These are phyloP conservation scores for Babesia bovis DNA, from an alignment of 169 alveolate species.

Conservation along the genomic window DNA sequence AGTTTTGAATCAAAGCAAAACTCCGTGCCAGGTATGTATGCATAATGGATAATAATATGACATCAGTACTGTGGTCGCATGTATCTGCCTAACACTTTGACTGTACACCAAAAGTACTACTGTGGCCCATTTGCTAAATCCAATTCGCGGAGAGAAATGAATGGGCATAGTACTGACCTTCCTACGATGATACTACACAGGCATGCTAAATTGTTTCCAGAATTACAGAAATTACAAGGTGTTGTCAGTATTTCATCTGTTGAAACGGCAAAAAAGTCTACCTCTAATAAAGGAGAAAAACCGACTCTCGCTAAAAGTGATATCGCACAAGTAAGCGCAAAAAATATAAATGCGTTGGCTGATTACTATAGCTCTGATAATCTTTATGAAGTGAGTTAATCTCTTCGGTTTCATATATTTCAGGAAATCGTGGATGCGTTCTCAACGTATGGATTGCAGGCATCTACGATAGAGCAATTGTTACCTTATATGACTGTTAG, in stretches of 20 bases:
- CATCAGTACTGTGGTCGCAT: slow-evolving; percentile 82
- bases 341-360: background rate
- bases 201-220: slow-evolving; percentile 76
- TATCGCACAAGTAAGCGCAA: background rate
- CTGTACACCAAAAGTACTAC: slow-evolving; percentile 81
- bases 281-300: too few relatives aligned
- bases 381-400: too few relatives aligned
- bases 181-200: slow-evolving; percentile 52
- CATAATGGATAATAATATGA: background rate
- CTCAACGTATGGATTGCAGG: slow-evolving; percentile 7
- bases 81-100: slow-evolving; percentile 78
- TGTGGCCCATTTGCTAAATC: slow-evolving; percentile 90
- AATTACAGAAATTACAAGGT: slow-evolving; percentile 54
- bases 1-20: slow-evolving; percentile 62
- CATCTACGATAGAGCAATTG: too few relatives aligned
- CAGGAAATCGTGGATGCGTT: slow-evolving; percentile 20
- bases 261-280: slow-evolving; percentile 1
- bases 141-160: slow-evolving; percentile 84
- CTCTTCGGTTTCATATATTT: background rate
- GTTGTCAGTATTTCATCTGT: background rate
- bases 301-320: background rate
- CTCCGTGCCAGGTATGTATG: slow-evolving; percentile 65
- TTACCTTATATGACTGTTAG: too few relatives aligned
- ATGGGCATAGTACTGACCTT: slow-evolving; percentile 64
- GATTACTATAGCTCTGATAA: slow-evolving; percentile 1